These are phyloP conservation scores for Amanita polypyramis DNA, from an alignment of 768 basidiomycete species.

Conservation along the genomic window DNA sequence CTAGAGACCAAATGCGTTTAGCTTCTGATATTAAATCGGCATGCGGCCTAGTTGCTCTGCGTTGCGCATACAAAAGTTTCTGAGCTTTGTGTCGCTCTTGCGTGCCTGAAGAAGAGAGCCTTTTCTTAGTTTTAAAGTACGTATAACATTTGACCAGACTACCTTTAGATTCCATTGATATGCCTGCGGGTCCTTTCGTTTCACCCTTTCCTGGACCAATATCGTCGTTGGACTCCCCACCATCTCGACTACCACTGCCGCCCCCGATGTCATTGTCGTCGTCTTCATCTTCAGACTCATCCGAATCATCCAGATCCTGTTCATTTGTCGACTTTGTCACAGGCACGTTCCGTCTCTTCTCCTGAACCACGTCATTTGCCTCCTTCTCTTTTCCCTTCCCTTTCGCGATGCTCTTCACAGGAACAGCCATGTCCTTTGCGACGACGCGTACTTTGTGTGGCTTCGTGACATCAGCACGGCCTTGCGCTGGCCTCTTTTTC, in stretches of 20 bases:
- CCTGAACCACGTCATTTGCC: neutral
- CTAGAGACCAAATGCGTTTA: conserved; percentile 69
- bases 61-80: conserved; percentile 52
- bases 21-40: conserved; percentile 58
- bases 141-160: conserved; percentile 8
- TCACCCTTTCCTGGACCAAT: conserved; percentile 26
- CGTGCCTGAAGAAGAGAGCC: conserved; percentile 29
- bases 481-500: conserved; percentile 1
- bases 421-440: neutral
- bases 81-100: conserved; percentile 68
- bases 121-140: neutral
- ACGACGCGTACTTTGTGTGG: conserved; percentile 3
- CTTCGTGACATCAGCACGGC: neutral
- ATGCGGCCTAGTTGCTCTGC: conserved; percentile 71
- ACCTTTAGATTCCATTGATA: conserved; percentile 54
- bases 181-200: conserved; percentile 8
- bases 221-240: conserved; percentile 28
- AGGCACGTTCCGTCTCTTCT: conserved; percentile 4
- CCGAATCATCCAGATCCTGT: neutral
- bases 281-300: neutral
- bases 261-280: neutral
- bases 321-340: neutral
- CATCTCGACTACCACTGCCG: conserved; percentile 18
- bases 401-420: neutral
- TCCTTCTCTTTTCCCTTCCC: conserved; percentile 2